Evolutionary conservation across 768 basidiomycete species (phyloP).

Genomic region (Cyclocybe aegerita): DNA sequence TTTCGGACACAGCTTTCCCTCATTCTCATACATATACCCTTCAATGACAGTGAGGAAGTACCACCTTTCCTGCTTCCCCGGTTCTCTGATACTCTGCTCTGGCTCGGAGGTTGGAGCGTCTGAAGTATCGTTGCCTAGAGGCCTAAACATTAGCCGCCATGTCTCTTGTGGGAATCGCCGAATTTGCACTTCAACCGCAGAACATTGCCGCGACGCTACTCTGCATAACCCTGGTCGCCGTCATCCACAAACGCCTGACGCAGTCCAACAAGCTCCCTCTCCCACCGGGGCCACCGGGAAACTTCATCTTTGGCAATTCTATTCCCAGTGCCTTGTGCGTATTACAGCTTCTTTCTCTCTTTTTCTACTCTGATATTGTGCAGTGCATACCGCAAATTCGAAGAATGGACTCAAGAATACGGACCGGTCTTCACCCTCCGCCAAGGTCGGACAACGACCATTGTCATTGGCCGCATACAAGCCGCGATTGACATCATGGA

Average conservation of each 20-base stretch:
- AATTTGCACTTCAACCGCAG: slow-evolving; percentile 24
- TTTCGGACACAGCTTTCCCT: too few species aligned
- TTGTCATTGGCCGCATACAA: slow-evolving; percentile 50
- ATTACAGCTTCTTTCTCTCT: not conserved
- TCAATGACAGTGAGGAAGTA: too few species aligned
- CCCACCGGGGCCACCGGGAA: slow-evolving; percentile 44
- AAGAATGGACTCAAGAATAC: slow-evolving; percentile 59
- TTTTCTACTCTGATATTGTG: not conserved
- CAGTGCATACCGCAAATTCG: slow-evolving; percentile 51
- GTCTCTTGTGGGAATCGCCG: not conserved
- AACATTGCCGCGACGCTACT: slow-evolving; percentile 30
- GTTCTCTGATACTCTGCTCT: too few species aligned
- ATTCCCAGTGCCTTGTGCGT: slow-evolving; percentile 44
- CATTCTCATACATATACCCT: too few species aligned
- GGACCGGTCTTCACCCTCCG: slow-evolving; percentile 60
- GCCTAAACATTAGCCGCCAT: too few species aligned
- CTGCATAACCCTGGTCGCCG: slow-evolving; percentile 25
- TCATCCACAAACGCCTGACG: slow-evolving; percentile 26
- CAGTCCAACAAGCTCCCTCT: slow-evolving; percentile 25
- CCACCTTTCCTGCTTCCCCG: too few species aligned
- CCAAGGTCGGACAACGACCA: slow-evolving; percentile 42
- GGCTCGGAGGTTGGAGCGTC: too few species aligned
- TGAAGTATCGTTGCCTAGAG: too few species aligned
- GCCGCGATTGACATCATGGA: slow-evolving; percentile 69
- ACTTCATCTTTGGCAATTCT: slow-evolving; percentile 38